Percentiles rank a stretch among this genome's conserved stretches.
phyloP scores from a whole-genome alignment of 2,329 filamentous ascomycete species.

The Huntiella savannae region DNA sequence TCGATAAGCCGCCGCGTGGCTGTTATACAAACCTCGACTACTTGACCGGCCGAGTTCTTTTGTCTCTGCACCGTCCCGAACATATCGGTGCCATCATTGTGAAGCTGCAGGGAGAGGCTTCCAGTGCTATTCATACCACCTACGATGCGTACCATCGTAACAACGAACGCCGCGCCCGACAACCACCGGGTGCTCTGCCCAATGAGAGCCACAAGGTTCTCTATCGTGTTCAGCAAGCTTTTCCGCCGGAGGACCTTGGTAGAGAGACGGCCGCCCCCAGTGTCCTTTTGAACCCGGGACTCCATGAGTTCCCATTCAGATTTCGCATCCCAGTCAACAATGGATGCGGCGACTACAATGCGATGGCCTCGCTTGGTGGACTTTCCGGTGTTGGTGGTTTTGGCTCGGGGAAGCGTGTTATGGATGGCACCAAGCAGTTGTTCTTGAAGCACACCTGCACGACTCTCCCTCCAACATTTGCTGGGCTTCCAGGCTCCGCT shows the following conservation, averaged over 20 bases:
- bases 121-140: slow-evolving; percentile 41
- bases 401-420: slow-evolving; percentile 33
- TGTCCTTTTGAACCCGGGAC: slow-evolving; percentile 45
- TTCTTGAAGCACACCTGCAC: slow-evolving; percentile 56
- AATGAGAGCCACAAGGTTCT: slow-evolving; percentile 51
- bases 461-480: slow-evolving; percentile 74
- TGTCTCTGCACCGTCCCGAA: slow-evolving; percentile 45
- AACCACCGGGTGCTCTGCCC: slow-evolving; percentile 18
- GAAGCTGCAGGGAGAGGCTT: slow-evolving; percentile 66
- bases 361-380: slow-evolving; percentile 35
- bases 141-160: slow-evolving; percentile 14
- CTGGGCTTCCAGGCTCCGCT: slow-evolving; percentile 69
- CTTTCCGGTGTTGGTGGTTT: slow-evolving; percentile 34
- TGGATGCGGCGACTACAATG: slow-evolving; percentile 36
- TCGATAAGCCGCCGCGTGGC: slow-evolving; percentile 49
- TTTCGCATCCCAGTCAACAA: slow-evolving; percentile 70
- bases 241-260: slow-evolving; percentile 36
- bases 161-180: slow-evolving; percentile 9
- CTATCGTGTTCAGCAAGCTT: slow-evolving; percentile 56
- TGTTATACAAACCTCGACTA: slow-evolving; percentile 59
- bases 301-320: slow-evolving; percentile 57
- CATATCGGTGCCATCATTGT: slow-evolving; percentile 54
- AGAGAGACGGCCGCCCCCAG: slow-evolving; percentile 24
- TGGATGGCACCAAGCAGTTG: slow-evolving; percentile 44
- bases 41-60: slow-evolving; percentile 41